Evolutionary conservation across 805 yeast species (phyloP).

Genomic region (Clavispora asparagi): DNA sequence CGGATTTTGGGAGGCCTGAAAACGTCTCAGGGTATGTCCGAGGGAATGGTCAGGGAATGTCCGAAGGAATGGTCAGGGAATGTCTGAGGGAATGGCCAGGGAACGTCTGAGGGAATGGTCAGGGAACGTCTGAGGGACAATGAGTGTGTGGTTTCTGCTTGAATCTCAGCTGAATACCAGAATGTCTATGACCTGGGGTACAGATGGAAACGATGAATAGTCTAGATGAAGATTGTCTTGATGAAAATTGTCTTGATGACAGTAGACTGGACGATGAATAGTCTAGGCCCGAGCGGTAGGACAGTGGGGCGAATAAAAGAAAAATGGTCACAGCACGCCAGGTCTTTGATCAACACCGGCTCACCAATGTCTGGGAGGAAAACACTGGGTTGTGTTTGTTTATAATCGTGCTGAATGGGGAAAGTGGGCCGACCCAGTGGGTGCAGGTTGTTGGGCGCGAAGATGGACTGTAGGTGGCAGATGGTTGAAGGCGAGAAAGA

Average conservation of each 20-base stretch:
- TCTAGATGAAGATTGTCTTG: too few species aligned
- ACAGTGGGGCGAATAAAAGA: background rate
- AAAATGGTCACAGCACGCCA: background rate
- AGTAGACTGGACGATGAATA: background rate
- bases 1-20: background rate
- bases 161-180: too few species aligned
- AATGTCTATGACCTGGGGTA: too few species aligned
- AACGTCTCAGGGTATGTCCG: too few species aligned
- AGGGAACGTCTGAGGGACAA: too few species aligned
- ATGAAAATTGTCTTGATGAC: too few species aligned
- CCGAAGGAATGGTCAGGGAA: background rate
- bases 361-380: background rate
- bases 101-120: too few species aligned
- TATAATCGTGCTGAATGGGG: background rate
- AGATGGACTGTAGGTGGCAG: background rate
- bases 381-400: background rate
- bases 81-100: background rate
- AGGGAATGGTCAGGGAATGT: too few species aligned
- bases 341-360: background rate
- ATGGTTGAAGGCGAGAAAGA: too few species aligned
- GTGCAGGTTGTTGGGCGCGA: background rate
- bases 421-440: background rate
- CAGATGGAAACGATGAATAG: too few species aligned
- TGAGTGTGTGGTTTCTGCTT: too few species aligned
- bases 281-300: background rate